These are phyloP conservation scores for Zopfochytrium polystomum DNA, from an alignment of 371 early-diverging fungal species.

Conservation along the genomic window DNA sequence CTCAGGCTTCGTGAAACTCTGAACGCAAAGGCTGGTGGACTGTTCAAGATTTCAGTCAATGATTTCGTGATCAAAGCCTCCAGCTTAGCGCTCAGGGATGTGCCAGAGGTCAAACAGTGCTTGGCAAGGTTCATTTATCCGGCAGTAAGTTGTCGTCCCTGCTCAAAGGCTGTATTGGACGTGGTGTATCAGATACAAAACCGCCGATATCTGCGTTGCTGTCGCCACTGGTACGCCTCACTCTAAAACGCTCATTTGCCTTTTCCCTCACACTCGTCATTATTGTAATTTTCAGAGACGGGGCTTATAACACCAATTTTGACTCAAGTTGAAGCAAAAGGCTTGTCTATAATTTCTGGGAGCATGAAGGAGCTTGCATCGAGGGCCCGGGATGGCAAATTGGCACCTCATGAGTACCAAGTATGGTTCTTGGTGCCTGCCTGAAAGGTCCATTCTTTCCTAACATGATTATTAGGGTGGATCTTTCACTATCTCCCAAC, in stretches of 20 bases:
- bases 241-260: too few species aligned
- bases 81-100: constrained; percentile 82
- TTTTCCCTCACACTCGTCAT: too few species aligned
- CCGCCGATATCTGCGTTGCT: constrained; percentile 92
- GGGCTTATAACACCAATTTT: constrained; percentile 98
- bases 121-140: constrained; percentile 91
- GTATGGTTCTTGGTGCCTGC: constrained; percentile 39
- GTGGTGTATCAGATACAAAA: constrained; percentile 76
- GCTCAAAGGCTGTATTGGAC: not conserved
- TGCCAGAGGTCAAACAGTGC: constrained; percentile 95
- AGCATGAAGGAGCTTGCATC: constrained; percentile 82
- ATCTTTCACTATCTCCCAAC: constrained; percentile 96
- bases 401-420: constrained; percentile 94
- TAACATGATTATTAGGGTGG: constrained; percentile 67
- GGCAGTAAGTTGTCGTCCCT: constrained; percentile 66
- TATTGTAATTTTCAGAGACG: too few species aligned
- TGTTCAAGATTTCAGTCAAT: constrained; percentile 95
- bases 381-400: constrained; percentile 84
- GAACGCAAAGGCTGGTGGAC: constrained; percentile 80
- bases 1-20: constrained; percentile 83
- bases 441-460: too few species aligned
- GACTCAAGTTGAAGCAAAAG: constrained; percentile 75
- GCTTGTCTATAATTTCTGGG: constrained; percentile 80
- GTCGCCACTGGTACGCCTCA: constrained; percentile 95
- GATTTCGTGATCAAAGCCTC: constrained; percentile 97